phyloP scores from a whole-genome alignment of 768 basidiomycete genomes.

The Mrakia hoshinonis region DNA sequence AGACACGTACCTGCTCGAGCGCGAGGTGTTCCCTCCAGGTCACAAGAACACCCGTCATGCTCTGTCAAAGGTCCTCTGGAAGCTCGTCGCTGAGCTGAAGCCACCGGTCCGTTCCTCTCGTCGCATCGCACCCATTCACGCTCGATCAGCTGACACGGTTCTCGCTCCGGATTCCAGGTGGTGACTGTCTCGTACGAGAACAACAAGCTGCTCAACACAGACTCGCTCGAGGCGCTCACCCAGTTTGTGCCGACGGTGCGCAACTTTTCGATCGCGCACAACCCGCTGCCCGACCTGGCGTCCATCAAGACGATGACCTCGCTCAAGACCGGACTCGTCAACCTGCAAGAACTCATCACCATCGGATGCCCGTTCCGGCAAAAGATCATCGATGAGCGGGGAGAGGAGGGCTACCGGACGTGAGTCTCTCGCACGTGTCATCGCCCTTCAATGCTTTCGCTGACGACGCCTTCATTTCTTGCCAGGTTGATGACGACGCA shows the following conservation, averaged over 20 bases:
- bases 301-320: slow-evolving; percentile 21
- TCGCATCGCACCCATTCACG: not conserved
- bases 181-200: slow-evolving; percentile 27
- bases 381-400: slow-evolving; percentile 9
- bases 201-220: slow-evolving; percentile 25
- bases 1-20: slow-evolving; percentile 19
- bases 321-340: slow-evolving; percentile 26
- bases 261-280: slow-evolving; percentile 28
- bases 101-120: slow-evolving; percentile 21
- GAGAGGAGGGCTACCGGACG: slow-evolving; percentile 28
- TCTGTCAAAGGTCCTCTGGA: slow-evolving; percentile 28
- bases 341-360: slow-evolving; percentile 24
- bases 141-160: not conserved
- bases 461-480: not conserved
- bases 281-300: slow-evolving; percentile 16
- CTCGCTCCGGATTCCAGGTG: not conserved
- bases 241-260: slow-evolving; percentile 13
- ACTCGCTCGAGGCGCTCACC: slow-evolving; percentile 25
- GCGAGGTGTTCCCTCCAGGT: slow-evolving; percentile 26
- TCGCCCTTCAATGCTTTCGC: too few species aligned
- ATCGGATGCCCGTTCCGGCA: slow-evolving; percentile 24
- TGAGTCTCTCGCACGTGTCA: not conserved
- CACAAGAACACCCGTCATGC: slow-evolving; percentile 25
- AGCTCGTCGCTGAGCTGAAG: slow-evolving; percentile 28
- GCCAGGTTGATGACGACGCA: slow-evolving; percentile 21